A percentile compares a stretch with the other conserved stretches of the same genome.
Evolutionary conservation across 2,329 filamentous ascomycete species (phyloP).

Genomic region (Stemphylium beticola): DNA sequence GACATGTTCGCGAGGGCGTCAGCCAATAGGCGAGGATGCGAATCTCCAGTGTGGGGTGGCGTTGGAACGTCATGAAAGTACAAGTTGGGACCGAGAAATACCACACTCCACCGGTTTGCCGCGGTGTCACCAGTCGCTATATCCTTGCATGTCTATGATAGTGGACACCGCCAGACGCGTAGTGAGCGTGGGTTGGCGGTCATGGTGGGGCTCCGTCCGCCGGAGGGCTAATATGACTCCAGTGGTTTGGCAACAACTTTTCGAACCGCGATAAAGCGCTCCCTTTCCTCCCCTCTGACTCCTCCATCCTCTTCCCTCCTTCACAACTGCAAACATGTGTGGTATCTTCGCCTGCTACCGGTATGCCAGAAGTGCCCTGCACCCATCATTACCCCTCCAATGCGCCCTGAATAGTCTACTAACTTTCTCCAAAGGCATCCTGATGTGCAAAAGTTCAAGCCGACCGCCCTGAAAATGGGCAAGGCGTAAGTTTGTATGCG

Average conservation of each 20-base stretch:
- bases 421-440: conserved; percentile 66
- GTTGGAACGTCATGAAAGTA: conserved; percentile 4
- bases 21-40: conserved; percentile 21
- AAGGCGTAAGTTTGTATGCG: conserved; percentile 74
- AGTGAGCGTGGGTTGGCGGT: conserved; percentile 7
- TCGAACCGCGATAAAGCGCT: conserved; percentile 9
- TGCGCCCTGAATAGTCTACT: neutral
- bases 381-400: conserved; percentile 31
- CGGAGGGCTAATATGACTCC: conserved; percentile 31
- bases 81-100: conserved; percentile 1
- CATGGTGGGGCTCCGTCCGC: conserved; percentile 15
- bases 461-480: conserved; percentile 87
- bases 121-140: conserved; percentile 1
- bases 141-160: conserved; percentile 7
- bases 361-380: conserved; percentile 55
- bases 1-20: conserved; percentile 20
- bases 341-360: conserved; percentile 95
- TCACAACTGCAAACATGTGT: conserved; percentile 72
- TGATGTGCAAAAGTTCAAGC: conserved; percentile 95
- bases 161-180: conserved; percentile 8
- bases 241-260: conserved; percentile 33
- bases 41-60: conserved; percentile 13
- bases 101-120: conserved; percentile 14
- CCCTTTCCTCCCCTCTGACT: conserved; percentile 4
- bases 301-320: conserved; percentile 11